Base-by-base conservation (phyloP, 2,329 filamentous ascomycete genomes). In the Cadophora malorum region DNA sequence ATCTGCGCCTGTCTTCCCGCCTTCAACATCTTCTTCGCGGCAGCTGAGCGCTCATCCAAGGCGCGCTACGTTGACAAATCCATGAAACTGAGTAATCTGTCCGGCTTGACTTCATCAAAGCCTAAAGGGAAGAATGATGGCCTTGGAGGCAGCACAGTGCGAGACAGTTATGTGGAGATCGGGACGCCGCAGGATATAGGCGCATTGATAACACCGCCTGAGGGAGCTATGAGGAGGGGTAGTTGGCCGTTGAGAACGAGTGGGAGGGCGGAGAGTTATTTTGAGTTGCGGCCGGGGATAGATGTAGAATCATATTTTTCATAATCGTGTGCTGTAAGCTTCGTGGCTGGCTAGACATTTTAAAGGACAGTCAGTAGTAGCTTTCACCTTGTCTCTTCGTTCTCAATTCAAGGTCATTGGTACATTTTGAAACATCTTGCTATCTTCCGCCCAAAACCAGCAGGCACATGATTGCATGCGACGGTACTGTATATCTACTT, bases 1-100 rank as follows among this genome's bases (percentile, higher is more conserved):
- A 55, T 55, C 12, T 55, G 52, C 25, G 52, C 52, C 52, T 55
- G 52, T 25, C 52, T 55, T 14, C 52, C 52, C 5, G 52, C 52
- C 4, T 55, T 55, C 52, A 55, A 33, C 52, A 55, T 55, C 14
- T 55, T 55, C 52, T 55, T 55, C 52, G 28, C 52, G 4, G 12
- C 25, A 14, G 35, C 52, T 28, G 52, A 33, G 50, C 23, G 5
- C 2, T 21, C 49, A 52, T 25, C 49, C 8, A 38, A 28, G 28
- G 28, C 28, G 5, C 35, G 35, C 9, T 55, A 31, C 52, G 14
- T n/a, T 8, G 12, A 31, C 25, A 55, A 31, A 31, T n/a, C 28
- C 25, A 33, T 52, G 21, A 52, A 52, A 52, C 21, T 52, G 49
- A 52, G 49, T 10, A 52, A 52, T 25, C 7, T 52, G 3, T 10